Base-by-base conservation (phyloP, 1,284 basidiomycete genomes). In the Malassezia psittaci region DNA sequence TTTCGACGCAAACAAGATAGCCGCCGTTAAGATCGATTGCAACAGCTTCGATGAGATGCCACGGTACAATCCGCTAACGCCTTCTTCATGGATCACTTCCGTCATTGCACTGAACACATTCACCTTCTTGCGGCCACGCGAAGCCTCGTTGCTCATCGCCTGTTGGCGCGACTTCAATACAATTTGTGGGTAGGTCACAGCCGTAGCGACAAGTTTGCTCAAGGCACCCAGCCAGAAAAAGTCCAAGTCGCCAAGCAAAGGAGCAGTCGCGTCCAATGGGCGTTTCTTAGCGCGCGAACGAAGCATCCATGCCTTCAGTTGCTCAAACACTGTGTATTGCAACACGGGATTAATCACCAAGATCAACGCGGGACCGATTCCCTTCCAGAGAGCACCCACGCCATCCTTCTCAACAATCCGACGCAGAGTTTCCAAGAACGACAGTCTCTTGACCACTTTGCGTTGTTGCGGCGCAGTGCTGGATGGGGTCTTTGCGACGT, bases 301-400 rank as follows among this genome's bases (percentile, higher is more conserved):
- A 54, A 74, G 63, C 1, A 72, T 54, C 61, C 64, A 62, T 48
- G 68, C 68, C 65, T 73, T 72, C 45, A 73, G 57, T 55, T 72
- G 70, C 56, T 74, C 72, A 43, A 72, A 74, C 9, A 64, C 70
- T 3, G 72, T 74, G 62, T 74, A 74, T 63, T 82, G 81, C 40
- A 98, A 80, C 35, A 99, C 87, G 8, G 94, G 94, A 76, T 99
- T 99, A 68, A 90, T 83, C 66, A 96, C 91, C 42, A 98, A 80
- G 35, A 91, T 81, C 49, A 98, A 79, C 15, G 93, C 91, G 2
- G 94, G 91, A 0, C 90, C 90, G 39, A 99, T 82, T n/a, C 94
- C 94, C 51, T 90, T 81, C 86, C 88, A 96, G 70, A 99, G 86
- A 0, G 85, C 91, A 18, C 80, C 75, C 18, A 83, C 65, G 11